Evolutionary conservation across 202 grass and related monocot genomes (phyloP).

Genomic region (Brachypodium distachyon): DNA sequence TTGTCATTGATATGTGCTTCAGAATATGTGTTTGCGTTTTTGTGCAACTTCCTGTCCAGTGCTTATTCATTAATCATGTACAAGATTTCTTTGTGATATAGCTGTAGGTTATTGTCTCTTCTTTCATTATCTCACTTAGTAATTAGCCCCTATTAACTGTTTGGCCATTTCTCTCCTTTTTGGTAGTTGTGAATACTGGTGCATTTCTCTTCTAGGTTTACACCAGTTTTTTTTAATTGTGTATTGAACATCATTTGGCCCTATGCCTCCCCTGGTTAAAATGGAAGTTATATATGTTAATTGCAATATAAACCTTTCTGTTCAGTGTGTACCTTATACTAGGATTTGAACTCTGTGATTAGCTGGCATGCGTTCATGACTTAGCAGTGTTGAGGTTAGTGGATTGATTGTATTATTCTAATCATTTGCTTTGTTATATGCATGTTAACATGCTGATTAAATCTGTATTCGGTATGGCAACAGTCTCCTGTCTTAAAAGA

Average conservation of each 20-base stretch:
- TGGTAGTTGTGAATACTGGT: neutral
- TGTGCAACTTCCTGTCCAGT: neutral
- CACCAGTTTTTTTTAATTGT: neutral
- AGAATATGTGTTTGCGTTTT: neutral
- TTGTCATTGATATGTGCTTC: constrained; percentile 1
- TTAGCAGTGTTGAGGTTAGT: neutral
- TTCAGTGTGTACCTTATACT: neutral
- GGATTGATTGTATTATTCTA: neutral
- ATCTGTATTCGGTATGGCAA: neutral
- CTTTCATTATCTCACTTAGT: neutral
- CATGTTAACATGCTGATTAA: neutral
- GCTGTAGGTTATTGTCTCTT: neutral
- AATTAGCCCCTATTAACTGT: neutral
- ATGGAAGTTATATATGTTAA: neutral
- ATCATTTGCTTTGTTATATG: neutral
- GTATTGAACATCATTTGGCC: neutral
- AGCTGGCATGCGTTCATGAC: neutral
- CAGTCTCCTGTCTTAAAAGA: neutral
- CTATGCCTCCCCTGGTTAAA: neutral
- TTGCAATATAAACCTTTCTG: neutral
- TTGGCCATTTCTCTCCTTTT: neutral
- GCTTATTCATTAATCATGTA: neutral
- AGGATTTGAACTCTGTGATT: neutral
- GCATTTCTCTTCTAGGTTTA: neutral
- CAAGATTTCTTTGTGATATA: neutral